Percentiles rank a stretch among this genome's conserved stretches.
phyloP scores from a whole-genome alignment of 2,329 filamentous ascomycete species.

The Cadophora sp. region DNA sequence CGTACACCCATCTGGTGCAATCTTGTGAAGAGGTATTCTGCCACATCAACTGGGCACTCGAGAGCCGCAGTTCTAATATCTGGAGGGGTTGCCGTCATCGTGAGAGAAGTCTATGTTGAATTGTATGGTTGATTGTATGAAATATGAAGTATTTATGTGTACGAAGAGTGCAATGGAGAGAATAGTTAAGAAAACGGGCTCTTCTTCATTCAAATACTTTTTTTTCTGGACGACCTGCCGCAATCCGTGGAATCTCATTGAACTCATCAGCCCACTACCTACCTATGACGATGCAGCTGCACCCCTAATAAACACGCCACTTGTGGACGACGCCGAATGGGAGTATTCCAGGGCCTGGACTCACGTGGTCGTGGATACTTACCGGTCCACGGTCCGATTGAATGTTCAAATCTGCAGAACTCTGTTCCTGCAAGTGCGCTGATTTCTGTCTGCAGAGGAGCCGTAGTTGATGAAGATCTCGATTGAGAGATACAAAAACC shows the following conservation, averaged over 20 bases:
- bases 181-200: not conserved
- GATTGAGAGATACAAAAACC: conserved; percentile 2
- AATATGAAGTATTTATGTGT: not conserved
- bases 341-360: not conserved
- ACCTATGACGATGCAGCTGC: conserved; percentile 25
- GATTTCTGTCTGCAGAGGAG: not conserved
- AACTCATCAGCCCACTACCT: conserved; percentile 27
- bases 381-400: conserved; percentile 19
- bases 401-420: not conserved
- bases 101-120: not conserved
- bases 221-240: not conserved
- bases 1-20: conserved; percentile 68
- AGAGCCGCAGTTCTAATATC: conserved; percentile 52
- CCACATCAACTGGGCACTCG: conserved; percentile 58
- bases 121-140: not conserved
- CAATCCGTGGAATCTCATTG: conserved; percentile 6
- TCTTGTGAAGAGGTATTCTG: conserved; percentile 71
- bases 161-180: not conserved
- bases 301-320: conserved; percentile 25
- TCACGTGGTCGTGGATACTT: conserved; percentile 15
- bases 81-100: conserved; percentile 15
- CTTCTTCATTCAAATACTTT: not conserved
- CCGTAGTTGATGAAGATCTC: not conserved
- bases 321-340: conserved; percentile 5
- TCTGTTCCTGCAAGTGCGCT: conserved; percentile 4